These are phyloP conservation scores for Botrytis fabae DNA, from an alignment of 2,329 filamentous ascomycete species.

Conservation along the genomic window DNA sequence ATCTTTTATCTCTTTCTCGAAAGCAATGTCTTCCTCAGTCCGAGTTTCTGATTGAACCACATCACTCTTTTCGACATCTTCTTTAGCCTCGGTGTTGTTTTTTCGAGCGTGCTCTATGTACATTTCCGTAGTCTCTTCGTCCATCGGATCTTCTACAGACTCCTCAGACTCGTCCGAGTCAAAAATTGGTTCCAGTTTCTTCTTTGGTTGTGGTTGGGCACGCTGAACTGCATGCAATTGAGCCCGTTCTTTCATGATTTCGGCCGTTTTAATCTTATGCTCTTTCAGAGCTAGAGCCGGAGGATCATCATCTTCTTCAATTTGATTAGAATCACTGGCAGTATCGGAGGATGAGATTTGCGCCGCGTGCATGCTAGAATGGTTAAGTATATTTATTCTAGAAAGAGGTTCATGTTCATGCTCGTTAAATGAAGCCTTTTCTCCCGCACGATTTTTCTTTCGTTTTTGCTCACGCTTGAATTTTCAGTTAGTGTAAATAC, in stretches of 20 bases:
- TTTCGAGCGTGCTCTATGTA: not conserved
- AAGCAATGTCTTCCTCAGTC: not conserved
- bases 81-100: not conserved
- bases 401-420: not conserved
- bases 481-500: conserved; percentile 1
- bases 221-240: not conserved
- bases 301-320: not conserved
- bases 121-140: conserved; percentile 14
- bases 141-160: conserved; percentile 31
- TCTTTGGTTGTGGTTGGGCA: not conserved
- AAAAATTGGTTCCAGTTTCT: not conserved
- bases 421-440: not conserved
- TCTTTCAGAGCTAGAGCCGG: not conserved
- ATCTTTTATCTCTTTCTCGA: not conserved
- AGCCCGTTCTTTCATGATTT: not conserved
- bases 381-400: not conserved
- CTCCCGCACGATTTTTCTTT: not conserved
- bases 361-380: no score
- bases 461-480: not conserved
- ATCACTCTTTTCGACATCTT: not conserved
- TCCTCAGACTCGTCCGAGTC: conserved; percentile 10
- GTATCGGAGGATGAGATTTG: not conserved
- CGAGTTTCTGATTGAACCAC: not conserved
- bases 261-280: not conserved
- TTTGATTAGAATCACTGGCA: not conserved